Percentiles rank a stretch among this genome's conserved stretches.
These are phyloP conservation scores for Amyloporia xantha DNA, from an alignment of 768 basidiomycete genomes.

Conservation along the genomic window DNA sequence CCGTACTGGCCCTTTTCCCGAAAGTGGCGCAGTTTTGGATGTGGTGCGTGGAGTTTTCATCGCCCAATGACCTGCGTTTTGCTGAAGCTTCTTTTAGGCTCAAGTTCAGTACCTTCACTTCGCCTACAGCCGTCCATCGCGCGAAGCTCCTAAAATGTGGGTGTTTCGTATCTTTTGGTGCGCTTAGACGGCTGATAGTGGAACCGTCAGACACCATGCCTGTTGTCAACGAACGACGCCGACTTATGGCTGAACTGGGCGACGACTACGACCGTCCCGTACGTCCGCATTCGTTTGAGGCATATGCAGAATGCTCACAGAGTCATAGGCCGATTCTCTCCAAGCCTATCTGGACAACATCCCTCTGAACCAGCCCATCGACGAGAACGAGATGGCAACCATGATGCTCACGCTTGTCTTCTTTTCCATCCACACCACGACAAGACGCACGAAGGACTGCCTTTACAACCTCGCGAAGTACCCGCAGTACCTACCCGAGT, in stretches of 20 bases:
- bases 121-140: neutral
- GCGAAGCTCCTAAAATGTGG: neutral
- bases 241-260: neutral
- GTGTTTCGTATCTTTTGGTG: too few relatives aligned
- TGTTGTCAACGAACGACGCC: neutral
- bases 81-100: neutral
- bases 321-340: neutral
- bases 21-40: neutral
- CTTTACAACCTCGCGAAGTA: constrained; percentile 1
- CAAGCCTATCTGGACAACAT: neutral
- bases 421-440: neutral
- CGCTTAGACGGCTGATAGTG: too few relatives aligned
- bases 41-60: neutral
- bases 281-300: neutral
- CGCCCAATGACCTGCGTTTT: neutral
- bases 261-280: neutral
- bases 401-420: neutral
- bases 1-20: neutral
- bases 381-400: neutral
- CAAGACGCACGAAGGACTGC: neutral
- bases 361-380: neutral
- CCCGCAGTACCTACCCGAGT: neutral
- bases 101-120: neutral
- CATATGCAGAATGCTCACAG: neutral
- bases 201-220: neutral